phyloP scores from a whole-genome alignment of 306 rosid genomes.

The Casuarina equisetifolia region DNA sequence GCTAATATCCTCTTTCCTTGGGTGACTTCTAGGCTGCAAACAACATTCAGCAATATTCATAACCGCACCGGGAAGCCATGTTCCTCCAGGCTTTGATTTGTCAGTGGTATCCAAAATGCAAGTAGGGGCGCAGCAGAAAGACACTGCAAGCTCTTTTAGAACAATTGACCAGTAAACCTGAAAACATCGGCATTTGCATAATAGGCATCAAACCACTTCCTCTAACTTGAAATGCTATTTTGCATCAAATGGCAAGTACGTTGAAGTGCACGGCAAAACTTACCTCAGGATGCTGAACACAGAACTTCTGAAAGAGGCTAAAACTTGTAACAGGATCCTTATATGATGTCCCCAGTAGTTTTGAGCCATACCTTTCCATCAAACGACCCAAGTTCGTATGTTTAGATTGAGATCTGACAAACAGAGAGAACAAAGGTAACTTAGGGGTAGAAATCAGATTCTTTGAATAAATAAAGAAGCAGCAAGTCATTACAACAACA shows the following conservation, averaged over 20 bases:
- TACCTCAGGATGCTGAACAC: conserved; percentile 67
- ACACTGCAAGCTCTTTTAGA: conserved; percentile 65
- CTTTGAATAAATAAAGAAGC: not conserved
- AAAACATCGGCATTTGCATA: not conserved
- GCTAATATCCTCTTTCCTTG: conserved; percentile 55
- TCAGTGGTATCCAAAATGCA: conserved; percentile 58
- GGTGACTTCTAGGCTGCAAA: conserved; percentile 49
- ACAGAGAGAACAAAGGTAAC: conserved; percentile 6
- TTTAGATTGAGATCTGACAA: conserved; percentile 45
- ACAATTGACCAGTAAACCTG: conserved; percentile 79
- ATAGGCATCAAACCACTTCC: not conserved
- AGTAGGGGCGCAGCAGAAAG: conserved; percentile 54
- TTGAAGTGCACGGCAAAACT: not conserved
- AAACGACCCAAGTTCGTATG: conserved; percentile 65
- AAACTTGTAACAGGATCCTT: conserved; percentile 77
- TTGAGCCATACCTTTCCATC: conserved; percentile 63
- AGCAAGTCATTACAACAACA: not conserved
- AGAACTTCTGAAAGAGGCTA: conserved; percentile 54
- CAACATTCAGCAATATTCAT: conserved; percentile 83
- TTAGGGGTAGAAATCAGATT: not conserved
- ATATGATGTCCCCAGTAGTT: conserved; percentile 61
- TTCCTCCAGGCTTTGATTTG: conserved; percentile 54
- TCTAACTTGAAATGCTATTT: not conserved
- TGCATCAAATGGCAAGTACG: not conserved
- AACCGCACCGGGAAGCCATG: conserved; percentile 72